phyloP scores from a whole-genome alignment of 2,329 filamentous ascomycete species.

The Apiospora phragmitis region DNA sequence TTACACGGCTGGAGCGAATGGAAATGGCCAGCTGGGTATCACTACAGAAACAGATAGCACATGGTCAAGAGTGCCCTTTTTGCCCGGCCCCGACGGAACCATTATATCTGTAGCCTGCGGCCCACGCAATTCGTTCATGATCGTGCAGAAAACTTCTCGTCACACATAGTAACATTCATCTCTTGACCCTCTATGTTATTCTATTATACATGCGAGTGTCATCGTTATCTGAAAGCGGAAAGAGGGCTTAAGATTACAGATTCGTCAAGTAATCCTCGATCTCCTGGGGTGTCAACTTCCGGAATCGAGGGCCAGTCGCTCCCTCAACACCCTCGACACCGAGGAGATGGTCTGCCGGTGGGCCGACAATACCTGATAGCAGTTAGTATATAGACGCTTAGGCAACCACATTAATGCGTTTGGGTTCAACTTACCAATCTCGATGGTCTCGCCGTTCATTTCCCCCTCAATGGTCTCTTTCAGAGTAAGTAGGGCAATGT shows the following conservation, averaged over 20 bases:
- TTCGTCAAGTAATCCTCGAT: conserved; percentile 99
- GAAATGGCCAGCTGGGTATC: conserved; percentile 60
- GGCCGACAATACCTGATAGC: conserved; percentile 80
- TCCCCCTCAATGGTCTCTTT: conserved; percentile 99
- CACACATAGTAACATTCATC: conserved; percentile 25
- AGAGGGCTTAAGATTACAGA: conserved; percentile 61
- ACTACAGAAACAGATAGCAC: conserved; percentile 21
- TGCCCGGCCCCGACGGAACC: conserved; percentile 24
- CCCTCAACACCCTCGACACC: conserved; percentile 89
- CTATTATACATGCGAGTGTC: conserved; percentile 47
- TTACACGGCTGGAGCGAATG: conserved; percentile 57
- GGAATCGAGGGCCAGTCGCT: conserved; percentile 81
- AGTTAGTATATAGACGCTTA: conserved; percentile 26
- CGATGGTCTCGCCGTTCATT: conserved; percentile 98
- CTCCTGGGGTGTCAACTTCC: conserved; percentile 94
- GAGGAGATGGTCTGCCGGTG: conserved; percentile 88
- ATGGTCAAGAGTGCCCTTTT: conserved; percentile 40
- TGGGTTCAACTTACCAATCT: conserved; percentile 71
- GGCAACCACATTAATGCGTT: neutral
- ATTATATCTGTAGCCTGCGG: conserved; percentile 49
- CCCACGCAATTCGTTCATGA: conserved; percentile 49
- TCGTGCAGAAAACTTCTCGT: conserved; percentile 33
- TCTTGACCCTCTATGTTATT: conserved; percentile 44
- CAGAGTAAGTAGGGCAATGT: conserved; percentile 93
- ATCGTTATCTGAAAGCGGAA: neutral